Evolutionary conservation across 257 asterid species (phyloP), one percentile per base, ranked within the genome.

Genomic region (Gynochthodes officinalis): DNA sequence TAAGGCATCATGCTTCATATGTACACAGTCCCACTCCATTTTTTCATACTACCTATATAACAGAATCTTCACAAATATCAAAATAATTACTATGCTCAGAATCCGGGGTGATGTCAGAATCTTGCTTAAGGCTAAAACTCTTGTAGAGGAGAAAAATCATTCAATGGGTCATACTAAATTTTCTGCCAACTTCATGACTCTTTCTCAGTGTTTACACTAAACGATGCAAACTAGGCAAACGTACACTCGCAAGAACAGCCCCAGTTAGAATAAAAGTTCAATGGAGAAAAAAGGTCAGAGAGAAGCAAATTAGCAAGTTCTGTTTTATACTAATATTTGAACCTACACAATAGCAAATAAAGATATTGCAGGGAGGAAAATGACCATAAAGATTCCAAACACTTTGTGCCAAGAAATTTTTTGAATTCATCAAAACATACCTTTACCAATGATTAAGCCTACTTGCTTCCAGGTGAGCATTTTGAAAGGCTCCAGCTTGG

Each of bases 381-480:
- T 3, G n/a, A 44, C 44, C 33, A 14, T 21, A 7, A 40, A 64
- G 2, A 23, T 46, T 53, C 49, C 30, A 33, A 32, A 21, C n/a
- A 19, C 18, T 60, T 12, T 32, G 23, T 19, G 74, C 40, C 23
- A 39, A 64, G 39, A 5, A 54, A 70, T 64, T 10, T 43, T 43
- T 50, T 30, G 73, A 72, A 52, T 42, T n/a, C 58, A 23, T 9
- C 48, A 48, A 13, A 58, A 63, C 86, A 76, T 90, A 95, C 99
- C 99, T 92, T 95, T 95, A 67, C 99, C 99, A 70, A 89, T 68
- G 68, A 95, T 85, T 40, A 95, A 81, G 68, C 96, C 92, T 49
- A 95, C 30, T 59, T 91, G 95, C 85, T 83, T 81, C 87, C 89
- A 64, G 54, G 87, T 86, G 72, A 94, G 89, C 30, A 69, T 49